Evolutionary conservation across 352 stramenopile species (phyloP).

Genomic region (Pythium dissimile): DNA sequence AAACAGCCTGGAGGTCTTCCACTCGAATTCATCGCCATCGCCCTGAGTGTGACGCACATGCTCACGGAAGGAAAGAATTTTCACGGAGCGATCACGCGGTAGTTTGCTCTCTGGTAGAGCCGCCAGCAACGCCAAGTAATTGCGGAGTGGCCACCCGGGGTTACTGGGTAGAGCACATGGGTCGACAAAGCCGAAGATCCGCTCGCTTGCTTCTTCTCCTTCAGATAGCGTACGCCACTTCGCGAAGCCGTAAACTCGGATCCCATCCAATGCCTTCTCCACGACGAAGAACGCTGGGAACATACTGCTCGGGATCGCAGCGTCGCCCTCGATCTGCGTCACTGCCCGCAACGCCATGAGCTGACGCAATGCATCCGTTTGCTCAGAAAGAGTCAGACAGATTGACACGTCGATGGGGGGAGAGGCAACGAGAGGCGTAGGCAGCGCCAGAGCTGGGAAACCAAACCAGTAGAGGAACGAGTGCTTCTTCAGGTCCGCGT

Average conservation of each 20-base stretch:
- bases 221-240: slow-evolving; percentile 1
- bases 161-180: slow-evolving; percentile 70
- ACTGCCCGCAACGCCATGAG: slow-evolving; percentile 39
- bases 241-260: slow-evolving; percentile 14
- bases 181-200: slow-evolving; percentile 87
- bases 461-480: slow-evolving; percentile 94
- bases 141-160: slow-evolving; percentile 87
- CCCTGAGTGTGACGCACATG: slow-evolving; percentile 47
- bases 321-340: slow-evolving; percentile 2
- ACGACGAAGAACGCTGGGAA: slow-evolving; percentile 73
- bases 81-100: slow-evolving; percentile 28
- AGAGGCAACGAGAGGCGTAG: slow-evolving; percentile 32
- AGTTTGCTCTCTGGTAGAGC: slow-evolving; percentile 34
- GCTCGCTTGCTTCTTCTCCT: slow-evolving; percentile 15
- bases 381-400: slow-evolving; percentile 35
- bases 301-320: slow-evolving; percentile 7
- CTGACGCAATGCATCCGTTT: slow-evolving; percentile 32
- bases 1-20: slow-evolving; percentile 58
- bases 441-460: slow-evolving; percentile 77
- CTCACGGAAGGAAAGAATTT: slow-evolving; percentile 70
- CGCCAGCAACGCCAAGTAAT: slow-evolving; percentile 72
- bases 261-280: slow-evolving; percentile 24
- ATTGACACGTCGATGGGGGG: slow-evolving; percentile 24
- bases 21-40: slow-evolving; percentile 28
- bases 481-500: slow-evolving; percentile 93